Percentiles rank a stretch among this genome's conserved stretches.
Evolutionary conservation across 1,284 basidiomycete species (phyloP).

Genomic region (Phlebopus sp.): DNA sequence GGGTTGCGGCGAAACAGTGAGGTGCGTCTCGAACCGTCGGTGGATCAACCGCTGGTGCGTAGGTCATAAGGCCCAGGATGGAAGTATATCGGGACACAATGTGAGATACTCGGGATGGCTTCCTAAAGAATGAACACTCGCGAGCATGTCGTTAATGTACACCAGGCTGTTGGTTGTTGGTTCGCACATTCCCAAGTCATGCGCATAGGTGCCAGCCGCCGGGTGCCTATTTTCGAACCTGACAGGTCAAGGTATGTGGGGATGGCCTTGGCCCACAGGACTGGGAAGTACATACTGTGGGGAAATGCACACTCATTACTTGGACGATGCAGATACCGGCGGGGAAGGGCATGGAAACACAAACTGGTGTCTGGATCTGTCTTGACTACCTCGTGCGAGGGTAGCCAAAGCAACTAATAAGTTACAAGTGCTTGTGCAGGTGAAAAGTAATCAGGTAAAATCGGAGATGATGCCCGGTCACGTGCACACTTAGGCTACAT

Average conservation of each 20-base stretch:
- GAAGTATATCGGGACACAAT: too few relatives aligned
- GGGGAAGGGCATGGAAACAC: background rate
- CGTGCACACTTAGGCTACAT: slow-evolving; percentile 1
- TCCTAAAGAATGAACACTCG: too few relatives aligned
- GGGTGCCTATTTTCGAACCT: background rate
- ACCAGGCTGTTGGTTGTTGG: too few relatives aligned
- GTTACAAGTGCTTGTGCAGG: background rate
- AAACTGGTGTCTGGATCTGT: background rate
- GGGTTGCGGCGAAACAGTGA: too few relatives aligned
- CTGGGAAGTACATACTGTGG: background rate
- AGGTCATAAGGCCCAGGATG: too few relatives aligned
- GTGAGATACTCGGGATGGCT: too few relatives aligned
- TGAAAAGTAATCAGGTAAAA: background rate
- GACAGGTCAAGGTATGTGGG: background rate
- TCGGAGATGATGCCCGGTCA: background rate
- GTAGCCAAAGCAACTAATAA: too few relatives aligned
- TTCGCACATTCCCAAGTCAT: too few relatives aligned
- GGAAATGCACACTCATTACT: background rate
- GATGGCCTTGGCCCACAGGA: background rate
- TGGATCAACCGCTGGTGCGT: too few relatives aligned
- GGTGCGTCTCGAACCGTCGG: too few relatives aligned
- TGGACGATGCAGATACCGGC: background rate
- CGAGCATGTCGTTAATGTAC: too few relatives aligned
- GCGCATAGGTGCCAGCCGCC: background rate
- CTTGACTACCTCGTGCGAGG: too few relatives aligned